phyloP scores from a whole-genome alignment of 495 filamentous ascomycete genomes.

The Podospora australis region DNA sequence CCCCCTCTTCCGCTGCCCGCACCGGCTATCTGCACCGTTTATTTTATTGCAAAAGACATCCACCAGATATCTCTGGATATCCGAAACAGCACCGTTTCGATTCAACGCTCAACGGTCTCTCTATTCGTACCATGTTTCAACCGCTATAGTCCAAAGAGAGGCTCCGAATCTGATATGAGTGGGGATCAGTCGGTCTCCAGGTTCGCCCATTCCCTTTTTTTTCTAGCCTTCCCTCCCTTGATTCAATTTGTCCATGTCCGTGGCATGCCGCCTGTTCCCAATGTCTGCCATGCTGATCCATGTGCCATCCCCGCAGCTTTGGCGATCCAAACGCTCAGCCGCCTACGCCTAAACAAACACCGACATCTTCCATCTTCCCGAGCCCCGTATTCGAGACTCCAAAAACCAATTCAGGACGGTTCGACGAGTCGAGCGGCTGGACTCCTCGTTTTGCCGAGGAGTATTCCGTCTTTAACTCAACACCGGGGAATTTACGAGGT shows the following conservation, averaged over 20 bases:
- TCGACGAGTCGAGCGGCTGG: conserved; percentile 45
- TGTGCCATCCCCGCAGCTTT: conserved; percentile 53
- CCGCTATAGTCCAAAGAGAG: no score
- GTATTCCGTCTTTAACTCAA: conserved; percentile 52
- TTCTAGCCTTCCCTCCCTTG: conserved; percentile 1
- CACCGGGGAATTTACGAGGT: conserved; percentile 45
- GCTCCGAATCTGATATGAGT: conserved; percentile 59
- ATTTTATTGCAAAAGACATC: no score
- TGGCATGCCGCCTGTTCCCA: conserved; percentile 7
- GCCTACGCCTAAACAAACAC: conserved; percentile 69
- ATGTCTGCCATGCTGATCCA: conserved; percentile 25
- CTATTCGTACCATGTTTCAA: no score
- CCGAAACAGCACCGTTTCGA: conserved; percentile 6
- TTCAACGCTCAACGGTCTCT: no score
- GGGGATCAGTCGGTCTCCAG: conserved; percentile 67
- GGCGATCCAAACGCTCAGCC: conserved; percentile 72
- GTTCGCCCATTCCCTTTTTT: conserved; percentile 38
- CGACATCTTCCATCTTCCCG: conserved; percentile 57
- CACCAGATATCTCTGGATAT: conserved; percentile 5
- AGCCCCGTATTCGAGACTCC: conserved; percentile 62
- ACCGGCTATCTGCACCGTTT: neutral
- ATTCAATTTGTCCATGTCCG: neutral
- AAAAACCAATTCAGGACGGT: conserved; percentile 42
- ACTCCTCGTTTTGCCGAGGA: conserved; percentile 52
- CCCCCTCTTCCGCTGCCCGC: neutral